Evolutionary conservation across 441 rosid species (phyloP).

Genomic region (Erodium trifolium): DNA sequence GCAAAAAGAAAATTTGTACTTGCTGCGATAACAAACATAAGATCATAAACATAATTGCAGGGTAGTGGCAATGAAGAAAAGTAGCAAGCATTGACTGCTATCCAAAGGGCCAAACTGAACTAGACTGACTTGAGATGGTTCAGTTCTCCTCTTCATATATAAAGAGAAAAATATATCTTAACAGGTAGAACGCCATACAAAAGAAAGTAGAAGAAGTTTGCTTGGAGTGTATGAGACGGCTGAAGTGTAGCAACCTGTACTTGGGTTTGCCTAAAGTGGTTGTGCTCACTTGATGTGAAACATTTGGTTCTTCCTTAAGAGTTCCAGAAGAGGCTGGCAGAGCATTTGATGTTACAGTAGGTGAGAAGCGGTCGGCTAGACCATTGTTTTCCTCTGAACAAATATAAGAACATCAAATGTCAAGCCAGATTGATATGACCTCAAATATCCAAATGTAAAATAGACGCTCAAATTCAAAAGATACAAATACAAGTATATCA

Average conservation of each 20-base stretch:
- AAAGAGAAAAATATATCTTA: neutral
- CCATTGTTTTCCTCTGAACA: slow-evolving; percentile 7
- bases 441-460: neutral
- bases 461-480: neutral
- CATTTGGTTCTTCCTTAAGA: neutral
- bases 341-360: neutral
- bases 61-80: neutral
- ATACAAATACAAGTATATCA: neutral
- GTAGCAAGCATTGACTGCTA: neutral
- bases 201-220: neutral
- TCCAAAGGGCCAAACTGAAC: neutral
- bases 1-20: neutral
- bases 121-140: neutral
- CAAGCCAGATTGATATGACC: neutral
- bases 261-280: neutral
- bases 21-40: neutral
- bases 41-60: neutral
- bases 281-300: neutral
- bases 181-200: neutral
- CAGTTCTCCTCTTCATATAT: neutral
- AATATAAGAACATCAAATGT: neutral
- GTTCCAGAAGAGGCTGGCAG: slow-evolving; percentile 1
- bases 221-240: neutral
- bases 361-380: neutral
- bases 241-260: slow-evolving; percentile 2